Conservation (phyloP, 2,329 filamentous ascomycete genomes). For the Ceratocystiopsis sp. region DNA sequence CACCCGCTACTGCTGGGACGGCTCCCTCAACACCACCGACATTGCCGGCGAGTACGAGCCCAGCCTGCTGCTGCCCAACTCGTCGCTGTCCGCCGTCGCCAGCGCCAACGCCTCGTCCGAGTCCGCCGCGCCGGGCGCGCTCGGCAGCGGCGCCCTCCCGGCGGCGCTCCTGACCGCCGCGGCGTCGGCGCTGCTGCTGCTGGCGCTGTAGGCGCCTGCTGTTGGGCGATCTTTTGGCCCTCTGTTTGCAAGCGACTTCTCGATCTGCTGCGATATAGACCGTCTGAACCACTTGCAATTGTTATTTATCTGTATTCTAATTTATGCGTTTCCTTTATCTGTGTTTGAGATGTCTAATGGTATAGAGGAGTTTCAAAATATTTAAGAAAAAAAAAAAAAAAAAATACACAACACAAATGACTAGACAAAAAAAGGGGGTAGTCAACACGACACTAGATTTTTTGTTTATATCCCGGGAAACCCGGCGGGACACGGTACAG, state of each 20-base stretch:
- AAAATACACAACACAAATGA: neutral
- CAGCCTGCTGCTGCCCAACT: constrained; percentile 11
- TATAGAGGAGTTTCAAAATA: too few relatives aligned
- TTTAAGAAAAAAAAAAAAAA: neutral
- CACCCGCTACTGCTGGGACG: constrained; percentile 78
- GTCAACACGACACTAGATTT: neutral
- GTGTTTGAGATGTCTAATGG: too few relatives aligned
- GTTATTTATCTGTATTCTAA: too few relatives aligned
- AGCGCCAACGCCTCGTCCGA: constrained; percentile 1
- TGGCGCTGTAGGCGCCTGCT: neutral
- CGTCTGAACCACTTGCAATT: too few relatives aligned
- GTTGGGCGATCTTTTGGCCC: too few relatives aligned
- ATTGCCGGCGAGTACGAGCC: constrained; percentile 15
- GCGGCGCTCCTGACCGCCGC: neutral
- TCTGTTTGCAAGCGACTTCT: neutral
- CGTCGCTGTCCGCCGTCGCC: neutral
- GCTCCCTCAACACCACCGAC: constrained; percentile 28
- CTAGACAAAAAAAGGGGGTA: neutral
- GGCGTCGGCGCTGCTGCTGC: neutral
- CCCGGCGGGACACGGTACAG: too few relatives aligned
- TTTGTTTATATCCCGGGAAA: too few relatives aligned
- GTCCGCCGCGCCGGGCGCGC: neutral
- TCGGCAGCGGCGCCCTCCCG: neutral
- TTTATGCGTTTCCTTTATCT: too few relatives aligned
- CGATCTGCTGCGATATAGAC: too few relatives aligned